Evolutionary conservation across 2,329 filamentous ascomycete species (phyloP), one percentile per base, ranked within the genome.

Genomic region (Mycocentrospora acerina): DNA sequence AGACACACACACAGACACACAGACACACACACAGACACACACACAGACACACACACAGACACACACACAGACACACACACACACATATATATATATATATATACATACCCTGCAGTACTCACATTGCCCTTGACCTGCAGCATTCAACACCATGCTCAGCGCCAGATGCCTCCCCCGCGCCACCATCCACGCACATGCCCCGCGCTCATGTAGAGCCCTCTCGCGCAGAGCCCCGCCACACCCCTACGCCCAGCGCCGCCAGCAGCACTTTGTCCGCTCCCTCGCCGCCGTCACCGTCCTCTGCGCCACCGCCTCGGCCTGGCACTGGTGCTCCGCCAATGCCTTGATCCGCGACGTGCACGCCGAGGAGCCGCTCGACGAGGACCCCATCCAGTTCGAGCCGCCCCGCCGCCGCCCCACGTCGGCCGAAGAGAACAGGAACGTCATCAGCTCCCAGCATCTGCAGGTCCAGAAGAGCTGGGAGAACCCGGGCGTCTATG

Each of bases 401-500:
- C 78, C 83, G 62, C 69, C 80, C 16, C 75, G 82, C 46, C 74
- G 76, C 45, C 72, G 71, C 39, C 63, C 70, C 3, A 55, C 57
- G 1, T 83, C 81, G 6, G 81, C 81, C 50, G 87, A 90, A 64
- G 84, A 89, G 48, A 83, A 84, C 47, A 72, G 86, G 40, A 86
- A 90, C 38, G 69, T 86, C 40, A 81, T 95, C 53, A 91, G 86
- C 60, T 88, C 86, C 9, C 88, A 95, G 64, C 89, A 95, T 69
- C 71, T 88, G 5, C 91, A 96, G 71, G 86, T 95, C 42, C 89
- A 87, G 71, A 82, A 81, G 60, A 94, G 88, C 67, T 79, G 81
- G 74, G 81, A 82, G 67, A 83, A 87, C 44, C 91, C 93, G 0
- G 93, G 90, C 2, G 86, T 97, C 0, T 97, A 95, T 68, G 82